Evolutionary conservation across 352 stramenopile species (phyloP).

Genomic region (Phytophthora cryptogea): DNA sequence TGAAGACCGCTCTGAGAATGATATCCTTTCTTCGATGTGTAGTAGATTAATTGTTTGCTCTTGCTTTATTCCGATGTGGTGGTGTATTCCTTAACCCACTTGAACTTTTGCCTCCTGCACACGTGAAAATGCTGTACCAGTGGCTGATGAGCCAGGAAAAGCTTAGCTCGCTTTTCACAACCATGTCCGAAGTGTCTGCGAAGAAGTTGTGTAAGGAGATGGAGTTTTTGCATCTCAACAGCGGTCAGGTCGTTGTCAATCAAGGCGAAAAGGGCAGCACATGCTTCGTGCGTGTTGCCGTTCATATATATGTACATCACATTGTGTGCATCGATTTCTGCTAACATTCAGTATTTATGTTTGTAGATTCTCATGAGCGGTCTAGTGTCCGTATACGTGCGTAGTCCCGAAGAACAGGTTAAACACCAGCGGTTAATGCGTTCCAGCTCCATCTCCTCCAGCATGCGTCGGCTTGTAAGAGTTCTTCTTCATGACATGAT

Average conservation of each 20-base stretch:
- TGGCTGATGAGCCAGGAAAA: conserved; percentile 91
- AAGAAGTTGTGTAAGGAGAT: conserved; percentile 89
- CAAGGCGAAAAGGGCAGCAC: conserved; percentile 87
- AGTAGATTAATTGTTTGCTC: neutral
- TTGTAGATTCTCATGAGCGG: conserved; percentile 80
- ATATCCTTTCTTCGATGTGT: conserved; percentile 41
- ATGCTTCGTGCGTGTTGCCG: conserved; percentile 62
- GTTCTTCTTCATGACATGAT: neutral
- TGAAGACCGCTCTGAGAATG: conserved; percentile 68
- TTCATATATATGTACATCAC: neutral
- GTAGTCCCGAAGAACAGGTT: conserved; percentile 69
- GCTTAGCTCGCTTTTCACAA: conserved; percentile 84
- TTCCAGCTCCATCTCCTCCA: conserved; percentile 44
- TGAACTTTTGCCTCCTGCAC: conserved; percentile 22
- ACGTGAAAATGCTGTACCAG: conserved; percentile 73
- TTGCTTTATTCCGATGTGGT: neutral
- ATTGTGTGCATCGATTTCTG: neutral
- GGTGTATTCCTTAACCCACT: conserved; percentile 4
- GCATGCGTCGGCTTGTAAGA: conserved; percentile 48
- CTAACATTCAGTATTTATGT: neutral
- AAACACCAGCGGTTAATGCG: conserved; percentile 60
- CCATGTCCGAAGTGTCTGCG: conserved; percentile 82
- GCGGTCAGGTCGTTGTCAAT: conserved; percentile 76
- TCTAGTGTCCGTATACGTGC: conserved; percentile 75
- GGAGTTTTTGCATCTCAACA: conserved; percentile 78